Evolutionary conservation across 768 basidiomycete genomes (phyloP).

Genomic region (Kwoniella dendrophila): DNA sequence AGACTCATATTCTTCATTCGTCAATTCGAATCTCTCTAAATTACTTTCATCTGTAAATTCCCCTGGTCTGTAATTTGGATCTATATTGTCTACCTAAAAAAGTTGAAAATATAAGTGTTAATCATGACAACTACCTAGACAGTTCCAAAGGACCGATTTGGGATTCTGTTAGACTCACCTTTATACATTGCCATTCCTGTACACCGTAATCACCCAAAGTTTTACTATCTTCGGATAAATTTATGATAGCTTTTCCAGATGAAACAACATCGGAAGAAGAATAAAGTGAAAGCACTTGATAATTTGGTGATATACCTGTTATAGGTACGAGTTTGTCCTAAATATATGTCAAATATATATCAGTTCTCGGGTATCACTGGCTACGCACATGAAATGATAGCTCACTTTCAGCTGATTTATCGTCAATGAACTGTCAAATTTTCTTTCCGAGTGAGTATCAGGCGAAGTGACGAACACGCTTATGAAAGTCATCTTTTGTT

Average conservation of each 20-base stretch:
- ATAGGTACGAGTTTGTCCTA: conserved; percentile 82
- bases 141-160: too few species aligned
- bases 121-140: too few species aligned
- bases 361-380: conserved; percentile 33
- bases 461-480: conserved; percentile 79
- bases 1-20: conserved; percentile 75
- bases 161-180: conserved; percentile 60
- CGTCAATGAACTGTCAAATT: conserved; percentile 73
- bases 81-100: conserved; percentile 68
- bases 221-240: conserved; percentile 68
- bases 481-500: conserved; percentile 48
- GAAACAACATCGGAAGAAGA: conserved; percentile 62
- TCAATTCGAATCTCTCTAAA: conserved; percentile 91
- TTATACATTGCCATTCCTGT: conserved; percentile 75
- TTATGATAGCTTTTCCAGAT: conserved; percentile 58
- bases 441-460: conserved; percentile 86
- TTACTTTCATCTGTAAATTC: conserved; percentile 80
- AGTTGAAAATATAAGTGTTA: not conserved
- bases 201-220: conserved; percentile 75
- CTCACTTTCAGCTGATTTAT: conserved; percentile 80
- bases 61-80: conserved; percentile 74
- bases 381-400: conserved; percentile 10
- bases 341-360: conserved; percentile 10
- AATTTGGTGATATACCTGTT: conserved; percentile 80
- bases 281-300: conserved; percentile 70